Evolutionary conservation across 2,329 filamentous ascomycete genomes (phyloP), one percentile per base, ranked within the genome.

Genomic region (Geosmithia flava): DNA sequence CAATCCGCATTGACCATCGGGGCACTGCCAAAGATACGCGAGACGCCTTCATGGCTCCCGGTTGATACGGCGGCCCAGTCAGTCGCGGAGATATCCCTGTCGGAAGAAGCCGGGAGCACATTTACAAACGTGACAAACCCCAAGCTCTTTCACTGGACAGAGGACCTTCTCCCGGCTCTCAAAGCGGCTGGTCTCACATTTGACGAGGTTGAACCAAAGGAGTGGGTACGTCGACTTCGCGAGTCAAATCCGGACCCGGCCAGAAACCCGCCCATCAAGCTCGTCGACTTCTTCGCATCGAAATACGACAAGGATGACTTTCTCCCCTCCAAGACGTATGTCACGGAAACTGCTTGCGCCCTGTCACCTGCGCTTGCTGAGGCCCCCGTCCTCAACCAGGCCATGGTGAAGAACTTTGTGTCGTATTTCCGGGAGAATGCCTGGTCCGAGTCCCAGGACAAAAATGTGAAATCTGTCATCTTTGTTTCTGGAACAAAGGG

Each of bases 201-300:
- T n/a, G 61, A 67, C 1, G 62, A 65, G 3, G 68, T 76, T 0
- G 58, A 66, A 4, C 61, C 63, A 0, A 56, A 54, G 8, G 64
- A 71, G 49, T 75, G 72, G 72, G 56, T 76, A 23, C 52, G 55
- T 0, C 58, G 66, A 1, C 57, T 77, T 7, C 60, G 69, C 2
- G 61, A 52, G 2, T 72, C 69, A 0, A 63, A 73, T 45, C 60
- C 63, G 1, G 68, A 75, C 46, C 67, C 71, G 0, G 51, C 62
- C 5, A 58, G 53, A 16, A 78, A 78, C 52, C 74, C 75, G 11
- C 66, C 71, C 0, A 65, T 75, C 52, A 77, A 76, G 56, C 61
- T 78, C 1, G 50, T 76, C 1, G 72, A 75, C 42, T 79, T 75
- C 60, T 78, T 76, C 50, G 57, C 56, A 23, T 48, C 52, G 0